These are phyloP conservation scores for Eleusine coracana DNA, from an alignment of 176 grass and related monocot species.

Conservation along the genomic window DNA sequence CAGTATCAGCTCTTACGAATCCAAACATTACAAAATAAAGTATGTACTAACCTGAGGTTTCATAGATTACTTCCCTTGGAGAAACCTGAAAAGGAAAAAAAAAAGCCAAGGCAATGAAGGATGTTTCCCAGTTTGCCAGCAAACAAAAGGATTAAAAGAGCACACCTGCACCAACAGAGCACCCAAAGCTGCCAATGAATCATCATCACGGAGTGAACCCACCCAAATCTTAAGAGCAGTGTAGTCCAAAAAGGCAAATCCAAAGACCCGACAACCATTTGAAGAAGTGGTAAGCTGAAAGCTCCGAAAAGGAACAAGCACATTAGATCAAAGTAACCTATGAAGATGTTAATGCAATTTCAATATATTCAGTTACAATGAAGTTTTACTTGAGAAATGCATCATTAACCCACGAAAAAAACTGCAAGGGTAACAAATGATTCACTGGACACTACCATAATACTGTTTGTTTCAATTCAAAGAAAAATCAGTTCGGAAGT, in stretches of 20 bases:
- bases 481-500: constrained; percentile 18
- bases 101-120: constrained; percentile 30
- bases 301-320: constrained; percentile 13
- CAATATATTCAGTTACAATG: constrained; percentile 18
- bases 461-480: constrained; percentile 13
- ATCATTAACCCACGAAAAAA: not conserved
- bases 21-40: constrained; percentile 19
- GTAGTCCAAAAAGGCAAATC: constrained; percentile 96
- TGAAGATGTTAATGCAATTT: constrained; percentile 31
- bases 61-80: constrained; percentile 87
- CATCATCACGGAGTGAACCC: constrained; percentile 79
- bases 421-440: not conserved
- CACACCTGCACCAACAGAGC: constrained; percentile 92
- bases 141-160: constrained; percentile 34
- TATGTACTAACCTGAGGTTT: constrained; percentile 76
- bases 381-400: not conserved
- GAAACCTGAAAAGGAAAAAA: constrained; percentile 67
- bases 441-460: not conserved
- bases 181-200: constrained; percentile 80
- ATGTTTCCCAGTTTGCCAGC: constrained; percentile 10
- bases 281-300: constrained; percentile 44
- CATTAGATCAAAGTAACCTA: constrained; percentile 24
- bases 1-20: constrained; percentile 21
- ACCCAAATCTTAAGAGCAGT: constrained; percentile 89
- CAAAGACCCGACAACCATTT: constrained; percentile 59